Base-by-base conservation (phyloP, 768 basidiomycete genomes). In the Tylopilus felleus region DNA sequence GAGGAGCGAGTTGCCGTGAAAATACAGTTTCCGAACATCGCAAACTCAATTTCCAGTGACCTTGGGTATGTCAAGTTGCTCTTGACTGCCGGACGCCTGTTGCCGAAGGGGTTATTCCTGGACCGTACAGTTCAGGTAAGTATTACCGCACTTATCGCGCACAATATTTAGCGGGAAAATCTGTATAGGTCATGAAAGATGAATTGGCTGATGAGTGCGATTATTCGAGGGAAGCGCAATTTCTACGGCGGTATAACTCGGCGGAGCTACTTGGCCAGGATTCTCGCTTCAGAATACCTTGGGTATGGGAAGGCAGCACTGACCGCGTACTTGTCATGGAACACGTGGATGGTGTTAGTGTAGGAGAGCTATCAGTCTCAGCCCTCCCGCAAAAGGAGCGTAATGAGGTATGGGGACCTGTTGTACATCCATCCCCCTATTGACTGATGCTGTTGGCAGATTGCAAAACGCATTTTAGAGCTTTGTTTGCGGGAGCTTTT, bases 11-110 rank as follows among this genome's bases (percentile, higher is more conserved):
- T 90, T 25, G 90, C 90, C 0, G 83, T 90, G 6, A 98, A 99
- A 70, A 80, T 98, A 19, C 97, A 99, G 65, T 99, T 98, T 70
- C 97, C 97, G 0, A 90, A 92, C 61, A 90, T 99, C 45, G 83
- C 78, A 9, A 76, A 85, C 40, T 94, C 92, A 3, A 96, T 99
- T 56, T 77, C 83, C 51, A 93, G 86, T 41, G 97, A 99, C 66
- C 69, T 98, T 14, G 79, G 86, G 27, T 96, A 96, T 65, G 79
- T 98, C 56, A 88, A 86, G 56, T 69, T 93, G 58, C 73, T 98
- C 12, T 74, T 99, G 8, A 86, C 85, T 1, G 89, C 90, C 0
- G 88, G 93, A 5, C 78, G 80, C 14, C 71, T 98, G 19, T 74
- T 99, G 3, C 97, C 97, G 0, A 85, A 81, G 55, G 97, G 97